Evolutionary conservation across 352 stramenopile species (phyloP), one percentile per base, ranked within the genome.

Genomic region (Pythium insidiosum): DNA sequence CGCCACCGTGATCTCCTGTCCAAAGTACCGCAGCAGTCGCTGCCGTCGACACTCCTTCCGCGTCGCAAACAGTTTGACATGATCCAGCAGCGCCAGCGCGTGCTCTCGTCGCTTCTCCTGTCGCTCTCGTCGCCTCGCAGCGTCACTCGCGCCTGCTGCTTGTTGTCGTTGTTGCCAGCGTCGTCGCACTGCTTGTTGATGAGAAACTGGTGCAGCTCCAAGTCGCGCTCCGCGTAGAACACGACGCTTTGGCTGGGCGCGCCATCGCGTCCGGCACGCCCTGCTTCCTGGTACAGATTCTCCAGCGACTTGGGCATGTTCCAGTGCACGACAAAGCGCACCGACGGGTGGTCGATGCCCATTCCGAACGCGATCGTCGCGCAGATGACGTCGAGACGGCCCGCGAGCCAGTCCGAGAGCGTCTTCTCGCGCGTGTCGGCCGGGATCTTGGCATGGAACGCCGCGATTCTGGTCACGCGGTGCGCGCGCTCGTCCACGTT

Each of bases 241-340:
- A 97, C 28, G 16, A 95, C 55, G 54, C 84, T 94, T 18, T 89
- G 64, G 47, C 74, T 79, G 3, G 84, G 63, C 5, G 85, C 30
- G 12, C 95, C 94, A 63, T 99, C 95, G 33, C 95, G 73, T 16
- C 96, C 96, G 16, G 89, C 96, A 26, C 96, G 73, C 0, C 95
- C 96, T 0, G 80, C 88, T 74, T 99, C 94, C 68, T 98, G 95
- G 60, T 97, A 98, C 52, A 98, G 98, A 12, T 81, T 90, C 56
- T 98, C 95, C 12, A 98, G 50, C 12, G 79, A 91, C 49, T 85
- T 85, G 12, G 72, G 70, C 28, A 82, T 61, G 33, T 77, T 84
- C 58, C 88, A 91, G 53, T 97, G 86, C 19, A 96, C 58, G 4
- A 97, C 82, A 51, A 94, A 96, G 33, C 82, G 78, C 29, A 95